Conservation (phyloP, 441 rosid genomes). For the Gossypium davidsonii region DNA sequence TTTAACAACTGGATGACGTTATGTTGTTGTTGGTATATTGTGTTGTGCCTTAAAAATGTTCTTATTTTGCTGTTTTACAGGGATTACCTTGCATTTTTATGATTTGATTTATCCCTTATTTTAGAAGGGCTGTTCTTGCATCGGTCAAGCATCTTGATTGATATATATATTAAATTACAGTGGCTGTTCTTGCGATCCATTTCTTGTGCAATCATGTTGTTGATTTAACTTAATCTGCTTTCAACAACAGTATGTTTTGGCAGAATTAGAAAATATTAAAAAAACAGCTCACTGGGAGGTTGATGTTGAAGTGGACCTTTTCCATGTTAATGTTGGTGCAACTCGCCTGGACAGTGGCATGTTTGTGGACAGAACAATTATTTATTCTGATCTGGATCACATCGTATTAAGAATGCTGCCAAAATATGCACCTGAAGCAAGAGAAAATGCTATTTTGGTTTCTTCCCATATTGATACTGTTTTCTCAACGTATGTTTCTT, state of each 20-base stretch:
- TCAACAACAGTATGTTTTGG: slow-evolving; percentile 68
- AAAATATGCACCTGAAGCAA: slow-evolving; percentile 69
- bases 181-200: not conserved
- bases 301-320: slow-evolving; percentile 73
- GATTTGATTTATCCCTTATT: not conserved
- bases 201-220: slow-evolving; percentile 8
- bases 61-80: not conserved
- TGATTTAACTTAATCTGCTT: slow-evolving; percentile 22
- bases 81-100: not conserved
- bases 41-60: not conserved
- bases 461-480: slow-evolving; percentile 95
- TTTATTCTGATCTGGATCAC: slow-evolving; percentile 79
- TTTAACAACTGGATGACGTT: not conserved
- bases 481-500: slow-evolving; percentile 67
- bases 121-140: not conserved
- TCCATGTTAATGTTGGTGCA: slow-evolving; percentile 60
- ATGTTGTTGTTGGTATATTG: not conserved
- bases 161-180: not conserved
- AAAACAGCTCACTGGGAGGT: slow-evolving; percentile 80
- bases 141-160: not conserved
- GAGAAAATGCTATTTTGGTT: slow-evolving; percentile 71
- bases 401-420: slow-evolving; percentile 66
- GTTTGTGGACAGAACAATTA: slow-evolving; percentile 70
- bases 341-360: slow-evolving; percentile 57
- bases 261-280: slow-evolving; percentile 50